These are phyloP conservation scores for Thymus mandschuricus DNA, from an alignment of 257 asterid species.

Conservation along the genomic window DNA sequence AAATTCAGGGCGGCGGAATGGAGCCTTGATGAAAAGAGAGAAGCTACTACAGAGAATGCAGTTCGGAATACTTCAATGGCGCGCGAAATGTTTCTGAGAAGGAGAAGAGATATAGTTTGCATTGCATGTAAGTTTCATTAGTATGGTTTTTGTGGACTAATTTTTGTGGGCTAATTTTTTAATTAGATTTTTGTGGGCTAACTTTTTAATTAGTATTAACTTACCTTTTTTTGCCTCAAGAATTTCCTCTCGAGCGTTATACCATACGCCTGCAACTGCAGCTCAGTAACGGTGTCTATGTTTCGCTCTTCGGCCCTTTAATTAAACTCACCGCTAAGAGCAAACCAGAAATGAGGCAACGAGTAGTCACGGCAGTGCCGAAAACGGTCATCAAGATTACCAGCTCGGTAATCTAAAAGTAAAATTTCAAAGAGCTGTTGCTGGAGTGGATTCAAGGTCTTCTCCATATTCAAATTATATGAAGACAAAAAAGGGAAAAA, in stretches of 20 bases:
- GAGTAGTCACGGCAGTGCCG: background rate
- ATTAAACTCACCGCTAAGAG: background rate
- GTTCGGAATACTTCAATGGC: too few species aligned
- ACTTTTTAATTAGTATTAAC: too few species aligned
- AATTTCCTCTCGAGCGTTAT: background rate
- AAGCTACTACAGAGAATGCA: too few species aligned
- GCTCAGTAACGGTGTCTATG: background rate
- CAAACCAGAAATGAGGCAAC: background rate
- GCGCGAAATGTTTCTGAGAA: too few species aligned
- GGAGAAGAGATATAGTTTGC: too few species aligned
- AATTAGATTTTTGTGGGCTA: too few species aligned
- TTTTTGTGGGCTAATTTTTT: too few species aligned
- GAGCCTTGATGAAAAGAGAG: too few species aligned
- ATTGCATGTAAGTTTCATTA: too few species aligned
- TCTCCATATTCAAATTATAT: background rate
- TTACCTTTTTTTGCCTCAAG: background rate
- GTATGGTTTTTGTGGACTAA: too few species aligned
- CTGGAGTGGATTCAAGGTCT: background rate
- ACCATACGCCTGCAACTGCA: background rate
- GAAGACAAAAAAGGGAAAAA: background rate
- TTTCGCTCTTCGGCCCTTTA: background rate
- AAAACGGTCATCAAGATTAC: background rate
- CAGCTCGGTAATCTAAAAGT: background rate
- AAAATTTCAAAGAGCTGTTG: background rate
- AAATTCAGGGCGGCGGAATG: too few species aligned